Percentiles rank a stretch among this genome's conserved stretches.
Conservation (phyloP, 139 green algal genomes). For the Chlamydomonas asymmetrica region DNA sequence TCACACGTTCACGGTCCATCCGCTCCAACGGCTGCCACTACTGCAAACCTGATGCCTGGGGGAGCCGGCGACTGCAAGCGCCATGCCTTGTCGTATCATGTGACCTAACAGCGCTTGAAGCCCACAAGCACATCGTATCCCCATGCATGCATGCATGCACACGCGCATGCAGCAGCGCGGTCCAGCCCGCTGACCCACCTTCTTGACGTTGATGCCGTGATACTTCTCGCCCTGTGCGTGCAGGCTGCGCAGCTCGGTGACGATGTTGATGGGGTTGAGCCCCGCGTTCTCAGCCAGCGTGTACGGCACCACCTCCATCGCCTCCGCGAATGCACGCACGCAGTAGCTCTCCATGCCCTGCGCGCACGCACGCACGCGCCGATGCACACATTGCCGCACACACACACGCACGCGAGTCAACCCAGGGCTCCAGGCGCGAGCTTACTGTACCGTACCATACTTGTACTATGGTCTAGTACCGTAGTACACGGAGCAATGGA, state of each 20-base stretch:
- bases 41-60: no score
- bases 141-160: neutral
- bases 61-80: no score
- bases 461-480: no score
- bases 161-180: neutral
- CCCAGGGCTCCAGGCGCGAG: no score
- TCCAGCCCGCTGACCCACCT: constrained; percentile 49
- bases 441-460: no score
- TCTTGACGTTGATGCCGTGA: constrained; percentile 74
- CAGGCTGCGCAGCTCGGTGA: constrained; percentile 93
- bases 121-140: neutral
- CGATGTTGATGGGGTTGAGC: constrained; percentile 95
- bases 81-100: no score
- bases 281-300: constrained; percentile 98
- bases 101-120: neutral
- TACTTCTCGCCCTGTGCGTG: constrained; percentile 82
- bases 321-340: constrained; percentile 92
- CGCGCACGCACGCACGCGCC: no score
- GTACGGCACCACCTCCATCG: constrained; percentile 97
- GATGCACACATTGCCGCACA: no score
- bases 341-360: constrained; percentile 94
- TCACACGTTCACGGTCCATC: no score
- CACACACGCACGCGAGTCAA: no score
- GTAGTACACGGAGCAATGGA: no score
- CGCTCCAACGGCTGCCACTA: no score